Evolutionary conservation across 2,329 filamentous ascomycete genomes (phyloP).

Genomic region (Sarocladiaceae sp.): DNA sequence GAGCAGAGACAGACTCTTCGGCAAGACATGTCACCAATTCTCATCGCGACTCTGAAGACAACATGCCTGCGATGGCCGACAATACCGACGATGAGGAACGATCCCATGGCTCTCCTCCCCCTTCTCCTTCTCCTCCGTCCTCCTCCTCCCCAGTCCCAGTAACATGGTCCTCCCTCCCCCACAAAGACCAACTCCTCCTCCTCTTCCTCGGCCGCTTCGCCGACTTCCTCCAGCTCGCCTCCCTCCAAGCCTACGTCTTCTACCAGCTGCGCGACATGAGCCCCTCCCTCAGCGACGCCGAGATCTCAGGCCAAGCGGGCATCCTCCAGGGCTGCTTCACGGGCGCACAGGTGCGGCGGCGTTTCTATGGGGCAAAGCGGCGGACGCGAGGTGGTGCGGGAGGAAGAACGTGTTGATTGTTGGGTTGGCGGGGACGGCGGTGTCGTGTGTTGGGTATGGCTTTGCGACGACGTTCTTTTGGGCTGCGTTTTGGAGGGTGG

Average conservation of each 20-base stretch:
- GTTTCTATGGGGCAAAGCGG: conserved; percentile 64
- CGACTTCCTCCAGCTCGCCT: conserved; percentile 67
- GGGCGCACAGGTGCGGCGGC: conserved; percentile 68
- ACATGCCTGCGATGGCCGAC: no score
- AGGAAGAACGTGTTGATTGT: conserved; percentile 66
- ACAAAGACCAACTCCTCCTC: conserved; percentile 64
- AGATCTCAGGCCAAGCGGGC: conserved; percentile 62
- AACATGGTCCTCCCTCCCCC: conserved; percentile 63
- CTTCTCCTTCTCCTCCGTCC: background rate
- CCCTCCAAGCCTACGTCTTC: conserved; percentile 65
- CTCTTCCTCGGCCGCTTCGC: conserved; percentile 51
- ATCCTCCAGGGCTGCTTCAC: conserved; percentile 67
- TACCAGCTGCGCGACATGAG: conserved; percentile 66
- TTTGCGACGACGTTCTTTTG: conserved; percentile 60
- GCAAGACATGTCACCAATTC: no score
- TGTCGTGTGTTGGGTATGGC: conserved; percentile 65
- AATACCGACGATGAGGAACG: no score
- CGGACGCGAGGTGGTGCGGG: conserved; percentile 53
- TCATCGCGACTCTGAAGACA: no score
- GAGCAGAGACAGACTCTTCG: conserved; percentile 4
- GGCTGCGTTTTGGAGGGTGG: conserved; percentile 58
- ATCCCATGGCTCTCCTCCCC: conserved; percentile 50
- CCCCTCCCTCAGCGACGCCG: conserved; percentile 42
- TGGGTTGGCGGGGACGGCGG: conserved; percentile 59
- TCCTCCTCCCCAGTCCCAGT: conserved; percentile 31